Base-by-base conservation (phyloP, 2,329 filamentous ascomycete genomes). In the Clarireedia homoeocarpa region DNA sequence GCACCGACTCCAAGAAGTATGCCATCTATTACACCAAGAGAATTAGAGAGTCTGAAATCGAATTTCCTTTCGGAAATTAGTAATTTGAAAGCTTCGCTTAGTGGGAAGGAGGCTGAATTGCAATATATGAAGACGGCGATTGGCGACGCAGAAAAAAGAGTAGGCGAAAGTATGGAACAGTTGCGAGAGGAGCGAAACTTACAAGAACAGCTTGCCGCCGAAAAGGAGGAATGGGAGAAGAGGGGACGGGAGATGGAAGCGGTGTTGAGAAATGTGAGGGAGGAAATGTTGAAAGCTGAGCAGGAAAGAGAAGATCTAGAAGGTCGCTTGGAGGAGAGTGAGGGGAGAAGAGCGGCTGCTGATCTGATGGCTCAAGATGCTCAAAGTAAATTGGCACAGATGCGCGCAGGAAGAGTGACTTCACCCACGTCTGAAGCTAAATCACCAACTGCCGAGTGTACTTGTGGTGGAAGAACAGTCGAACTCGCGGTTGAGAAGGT, bases 11-110 rank as follows among this genome's bases (percentile, higher is more conserved):
- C 94, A 14, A 85, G 92, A 59, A 96, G 90, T 55, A 82, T 97
- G 39, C 94, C 94, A 0, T 89, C 86, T 7, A 87, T 97, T 63
- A 96, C 91, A 2, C 89, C 94, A 1, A 84, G 94, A 36, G 94
- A 99, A 73, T 77, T 97, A 2, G 94, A 99, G 69, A 89, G 88
- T 14, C 78, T 97, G 58, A 97, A 97, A 71, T 96, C 91, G 0
- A 82, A 81, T 24, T 95, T 95, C 65, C 79, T 95, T 51, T 95
- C 91, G 0, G 89, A 97, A 69, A 95, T 99, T 58, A 95, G 90
- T 60, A 90, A 88, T n/a, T 81, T 99, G 17, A 94, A 89, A 67
- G 94, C 94, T 3, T 92, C 89, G 9, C 77, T 99, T 9, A 91
- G 86, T 65, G 94, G 94, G 49, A 95, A 94, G 67, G 92, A 97